phyloP scores from a whole-genome alignment of 352 stramenopile genomes.

The Globisporangium rhizosaccharum region DNA sequence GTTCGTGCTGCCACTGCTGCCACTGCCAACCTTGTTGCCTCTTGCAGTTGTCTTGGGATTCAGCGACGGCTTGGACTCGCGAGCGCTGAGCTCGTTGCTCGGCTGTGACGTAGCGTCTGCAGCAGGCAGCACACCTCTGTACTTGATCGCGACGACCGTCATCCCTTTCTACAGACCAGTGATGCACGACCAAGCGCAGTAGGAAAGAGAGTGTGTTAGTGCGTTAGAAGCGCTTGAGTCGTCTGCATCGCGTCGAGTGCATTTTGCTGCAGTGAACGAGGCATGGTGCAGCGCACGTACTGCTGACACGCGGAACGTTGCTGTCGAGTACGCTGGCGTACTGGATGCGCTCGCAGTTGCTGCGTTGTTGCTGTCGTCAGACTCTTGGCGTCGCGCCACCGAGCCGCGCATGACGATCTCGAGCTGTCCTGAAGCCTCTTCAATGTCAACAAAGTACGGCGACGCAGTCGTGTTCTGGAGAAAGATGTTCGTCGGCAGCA shows the following conservation, averaged over 20 bases:
- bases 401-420: conserved; percentile 50
- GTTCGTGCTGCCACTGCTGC: conserved; percentile 1
- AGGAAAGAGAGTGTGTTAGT: no score
- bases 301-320: conserved; percentile 47
- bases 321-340: conserved; percentile 4
- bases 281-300: background rate
- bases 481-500: conserved; percentile 68
- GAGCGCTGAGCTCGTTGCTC: background rate
- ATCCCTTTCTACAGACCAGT: conserved; percentile 48
- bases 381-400: background rate
- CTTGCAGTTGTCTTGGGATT: background rate
- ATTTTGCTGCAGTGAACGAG: background rate
- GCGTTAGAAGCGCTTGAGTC: background rate
- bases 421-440: conserved; percentile 44
- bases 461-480: conserved; percentile 64
- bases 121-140: conserved; percentile 10
- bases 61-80: background rate
- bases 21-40: conserved; percentile 7
- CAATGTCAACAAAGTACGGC: conserved; percentile 54
- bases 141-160: conserved; percentile 71
- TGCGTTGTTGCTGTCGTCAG: background rate
- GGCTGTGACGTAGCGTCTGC: background rate
- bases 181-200: background rate
- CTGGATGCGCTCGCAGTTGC: background rate
- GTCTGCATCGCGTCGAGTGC: background rate